Evolutionary conservation across 176 grass and related monocot genomes (phyloP).

Genomic region (Musa acuminata): DNA sequence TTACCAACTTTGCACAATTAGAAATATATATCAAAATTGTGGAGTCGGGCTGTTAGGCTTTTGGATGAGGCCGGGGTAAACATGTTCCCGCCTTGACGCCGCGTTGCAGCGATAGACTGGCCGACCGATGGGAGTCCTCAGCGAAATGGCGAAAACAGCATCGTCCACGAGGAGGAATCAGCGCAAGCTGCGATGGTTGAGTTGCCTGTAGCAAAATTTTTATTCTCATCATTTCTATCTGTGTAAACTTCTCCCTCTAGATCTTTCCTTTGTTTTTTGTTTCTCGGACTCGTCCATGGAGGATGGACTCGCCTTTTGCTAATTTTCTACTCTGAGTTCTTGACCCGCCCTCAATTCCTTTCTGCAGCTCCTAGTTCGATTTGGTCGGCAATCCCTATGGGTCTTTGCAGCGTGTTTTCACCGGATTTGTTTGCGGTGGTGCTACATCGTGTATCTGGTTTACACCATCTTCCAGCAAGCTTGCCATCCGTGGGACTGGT

Average conservation of each 20-base stretch:
- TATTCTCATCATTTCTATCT: not conserved
- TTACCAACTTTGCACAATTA: no score
- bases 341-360: no score
- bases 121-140: constrained; percentile 25
- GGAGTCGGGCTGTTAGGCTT: no score
- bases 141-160: constrained; percentile 55
- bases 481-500: constrained; percentile 82
- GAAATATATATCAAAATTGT: no score
- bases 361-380: not conserved
- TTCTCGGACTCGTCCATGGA: constrained; percentile 52
- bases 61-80: no score
- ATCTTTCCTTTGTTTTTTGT: not conserved
- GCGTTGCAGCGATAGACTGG: not conserved
- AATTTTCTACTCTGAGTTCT: not conserved
- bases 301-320: constrained; percentile 8
- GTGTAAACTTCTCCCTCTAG: not conserved
- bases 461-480: constrained; percentile 70
- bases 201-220: constrained; percentile 7
- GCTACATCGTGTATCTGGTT: constrained; percentile 50
- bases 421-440: constrained; percentile 40
- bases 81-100: no score
- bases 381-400: not conserved
- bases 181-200: not conserved
- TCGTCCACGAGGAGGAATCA: constrained; percentile 12
- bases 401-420: constrained; percentile 51